phyloP scores from a whole-genome alignment of 495 filamentous ascomycete species.

The Penicillium antarcticum region DNA sequence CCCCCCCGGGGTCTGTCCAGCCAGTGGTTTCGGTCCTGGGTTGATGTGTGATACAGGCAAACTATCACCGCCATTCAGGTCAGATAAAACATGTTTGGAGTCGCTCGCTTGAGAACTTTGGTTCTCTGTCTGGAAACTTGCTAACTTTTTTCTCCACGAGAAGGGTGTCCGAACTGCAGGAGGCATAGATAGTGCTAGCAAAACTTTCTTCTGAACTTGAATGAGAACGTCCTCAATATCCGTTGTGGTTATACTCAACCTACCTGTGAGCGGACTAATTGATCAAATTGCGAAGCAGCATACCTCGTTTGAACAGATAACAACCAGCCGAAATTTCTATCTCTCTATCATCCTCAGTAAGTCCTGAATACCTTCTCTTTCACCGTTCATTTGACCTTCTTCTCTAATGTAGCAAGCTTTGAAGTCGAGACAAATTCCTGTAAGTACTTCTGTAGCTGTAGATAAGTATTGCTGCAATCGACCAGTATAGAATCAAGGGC shows the following conservation, averaged over 20 bases:
- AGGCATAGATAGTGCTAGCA: neutral
- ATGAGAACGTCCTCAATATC: slow-evolving; percentile 2
- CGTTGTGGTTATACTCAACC: neutral
- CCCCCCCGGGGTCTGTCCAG: slow-evolving; percentile 1
- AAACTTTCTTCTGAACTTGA: slow-evolving; percentile 4
- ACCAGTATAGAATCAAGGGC: slow-evolving; percentile 1
- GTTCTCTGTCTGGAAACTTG: neutral
- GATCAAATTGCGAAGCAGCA: neutral
- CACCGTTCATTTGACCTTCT: slow-evolving; percentile 3
- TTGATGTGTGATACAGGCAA: neutral
- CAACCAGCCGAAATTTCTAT: slow-evolving; percentile 1
- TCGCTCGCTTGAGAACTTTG: neutral
- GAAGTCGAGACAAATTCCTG: neutral
- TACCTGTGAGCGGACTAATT: neutral
- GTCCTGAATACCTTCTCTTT: slow-evolving; percentile 5
- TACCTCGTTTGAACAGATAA: slow-evolving; percentile 5
- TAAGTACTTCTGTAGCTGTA: neutral
- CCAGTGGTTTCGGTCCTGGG: neutral
- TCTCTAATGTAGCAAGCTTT: neutral
- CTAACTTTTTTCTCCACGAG: slow-evolving; percentile 1
- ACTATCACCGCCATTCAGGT: neutral
- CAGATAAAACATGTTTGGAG: neutral
- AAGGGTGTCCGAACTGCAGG: neutral
- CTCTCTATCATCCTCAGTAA: slow-evolving; percentile 2
- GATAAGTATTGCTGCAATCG: slow-evolving; percentile 3